phyloP scores from a whole-genome alignment of 2,329 filamentous ascomycete genomes.

The Neonectria ditissima region DNA sequence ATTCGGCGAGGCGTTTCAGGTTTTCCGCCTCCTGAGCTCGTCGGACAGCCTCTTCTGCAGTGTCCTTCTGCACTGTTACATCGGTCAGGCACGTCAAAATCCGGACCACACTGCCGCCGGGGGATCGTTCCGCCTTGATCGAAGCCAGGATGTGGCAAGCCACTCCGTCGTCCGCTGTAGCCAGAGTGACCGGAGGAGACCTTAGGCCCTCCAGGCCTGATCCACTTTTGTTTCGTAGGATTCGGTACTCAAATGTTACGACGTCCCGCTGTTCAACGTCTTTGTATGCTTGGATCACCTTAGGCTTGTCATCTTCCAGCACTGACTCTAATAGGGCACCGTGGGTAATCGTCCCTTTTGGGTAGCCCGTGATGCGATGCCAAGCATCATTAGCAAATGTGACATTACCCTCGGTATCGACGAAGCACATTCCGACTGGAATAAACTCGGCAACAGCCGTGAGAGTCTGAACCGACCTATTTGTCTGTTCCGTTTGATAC shows the following conservation, averaged over 20 bases:
- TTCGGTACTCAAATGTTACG: constrained; percentile 62
- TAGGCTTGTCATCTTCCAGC: constrained; percentile 59
- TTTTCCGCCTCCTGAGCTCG: constrained; percentile 65
- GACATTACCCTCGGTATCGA: constrained; percentile 72
- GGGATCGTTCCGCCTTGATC: constrained; percentile 59
- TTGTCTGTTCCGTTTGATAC: constrained; percentile 62
- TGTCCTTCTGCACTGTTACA: constrained; percentile 62
- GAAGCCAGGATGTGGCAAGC: constrained; percentile 61
- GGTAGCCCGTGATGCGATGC: constrained; percentile 63
- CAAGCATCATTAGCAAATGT: constrained; percentile 79
- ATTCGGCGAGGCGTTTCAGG: constrained; percentile 65
- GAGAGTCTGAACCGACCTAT: constrained; percentile 72
- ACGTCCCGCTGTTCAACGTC: constrained; percentile 53
- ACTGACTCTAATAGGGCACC: constrained; percentile 58
- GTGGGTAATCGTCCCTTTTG: constrained; percentile 48
- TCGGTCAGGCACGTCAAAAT: constrained; percentile 64
- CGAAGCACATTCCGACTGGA: constrained; percentile 80
- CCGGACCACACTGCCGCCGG: constrained; percentile 57
- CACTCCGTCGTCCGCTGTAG: constrained; percentile 45
- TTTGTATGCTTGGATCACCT: constrained; percentile 56
- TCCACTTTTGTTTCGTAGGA: constrained; percentile 26
- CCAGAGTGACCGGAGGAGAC: constrained; percentile 29
- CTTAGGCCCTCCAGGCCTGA: constrained; percentile 28
- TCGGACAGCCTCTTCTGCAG: constrained; percentile 61
- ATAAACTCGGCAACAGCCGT: constrained; percentile 79